phyloP scores from a whole-genome alignment of 495 filamentous ascomycete species.

The Neurospora hispaniola region DNA sequence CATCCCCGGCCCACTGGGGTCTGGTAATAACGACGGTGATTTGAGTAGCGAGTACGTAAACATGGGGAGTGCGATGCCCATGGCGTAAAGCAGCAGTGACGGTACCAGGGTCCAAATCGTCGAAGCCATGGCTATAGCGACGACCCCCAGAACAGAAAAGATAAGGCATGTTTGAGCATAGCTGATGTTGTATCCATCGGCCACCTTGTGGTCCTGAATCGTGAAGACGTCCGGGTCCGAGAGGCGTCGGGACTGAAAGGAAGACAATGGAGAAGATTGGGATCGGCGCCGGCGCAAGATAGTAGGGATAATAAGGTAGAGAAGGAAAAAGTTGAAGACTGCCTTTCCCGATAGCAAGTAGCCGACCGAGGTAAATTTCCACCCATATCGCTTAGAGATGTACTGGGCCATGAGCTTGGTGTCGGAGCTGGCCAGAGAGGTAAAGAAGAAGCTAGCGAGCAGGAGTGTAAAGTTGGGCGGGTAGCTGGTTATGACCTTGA shows the following conservation, averaged over 20 bases:
- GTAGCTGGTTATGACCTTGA: slow-evolving; percentile 15
- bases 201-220: slow-evolving; percentile 3
- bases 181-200: slow-evolving; percentile 19
- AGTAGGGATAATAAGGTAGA: slow-evolving; percentile 27
- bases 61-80: slow-evolving; percentile 34
- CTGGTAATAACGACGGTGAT: slow-evolving; percentile 21
- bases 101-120: slow-evolving; percentile 26
- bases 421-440: slow-evolving; percentile 35
- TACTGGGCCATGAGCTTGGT: slow-evolving; percentile 36
- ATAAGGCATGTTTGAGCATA: slow-evolving; percentile 25
- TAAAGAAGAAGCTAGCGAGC: slow-evolving; percentile 29
- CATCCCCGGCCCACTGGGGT: not conserved
- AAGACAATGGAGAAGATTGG: not conserved
- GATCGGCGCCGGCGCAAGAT: slow-evolving; percentile 14
- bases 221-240: not conserved
- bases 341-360: slow-evolving; percentile 36
- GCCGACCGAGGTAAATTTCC: slow-evolving; percentile 30
- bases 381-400: slow-evolving; percentile 32
- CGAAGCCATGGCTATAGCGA: slow-evolving; percentile 25
- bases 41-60: slow-evolving; percentile 33
- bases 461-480: slow-evolving; percentile 26
- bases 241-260: not conserved
- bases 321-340: slow-evolving; percentile 30
- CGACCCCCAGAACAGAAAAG: slow-evolving; percentile 29
- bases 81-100: slow-evolving; percentile 29